These are phyloP conservation scores for Fusarium sp. DNA, from an alignment of 2,329 filamentous ascomycete genomes.

Conservation along the genomic window DNA sequence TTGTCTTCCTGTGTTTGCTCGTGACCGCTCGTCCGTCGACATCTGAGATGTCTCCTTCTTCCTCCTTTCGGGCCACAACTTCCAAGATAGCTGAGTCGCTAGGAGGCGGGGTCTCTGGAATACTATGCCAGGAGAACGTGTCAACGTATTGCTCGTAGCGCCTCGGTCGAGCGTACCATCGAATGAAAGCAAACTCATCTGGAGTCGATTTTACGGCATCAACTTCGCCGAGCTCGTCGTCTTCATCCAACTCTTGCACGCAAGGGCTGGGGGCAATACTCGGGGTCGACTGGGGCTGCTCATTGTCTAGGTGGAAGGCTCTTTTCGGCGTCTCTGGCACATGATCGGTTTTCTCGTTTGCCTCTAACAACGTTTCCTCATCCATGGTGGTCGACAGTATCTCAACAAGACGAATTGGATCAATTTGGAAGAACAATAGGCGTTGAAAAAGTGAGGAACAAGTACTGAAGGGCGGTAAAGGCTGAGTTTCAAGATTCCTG, in stretches of 20 bases:
- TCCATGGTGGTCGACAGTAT: not conserved
- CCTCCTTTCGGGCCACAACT: not conserved
- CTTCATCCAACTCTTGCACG: not conserved
- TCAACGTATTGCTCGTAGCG: no score
- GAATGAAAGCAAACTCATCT: conserved; percentile 31
- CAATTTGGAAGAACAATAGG: not conserved
- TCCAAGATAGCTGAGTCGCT: not conserved
- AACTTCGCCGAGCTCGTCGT: not conserved
- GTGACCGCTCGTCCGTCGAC: not conserved
- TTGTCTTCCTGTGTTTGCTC: not conserved
- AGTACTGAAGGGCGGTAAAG: not conserved
- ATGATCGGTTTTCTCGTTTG: no score
- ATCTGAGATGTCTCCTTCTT: not conserved
- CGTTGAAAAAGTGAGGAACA: not conserved
- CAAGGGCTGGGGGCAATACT: not conserved
- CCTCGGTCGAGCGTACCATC: conserved; percentile 18
- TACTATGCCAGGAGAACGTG: conserved; percentile 17
- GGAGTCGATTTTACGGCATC: not conserved
- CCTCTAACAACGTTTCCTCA: not conserved
- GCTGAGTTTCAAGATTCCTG: not conserved
- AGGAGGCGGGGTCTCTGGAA: conserved; percentile 34
- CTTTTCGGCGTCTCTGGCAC: not conserved
- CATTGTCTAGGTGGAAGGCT: not conserved
- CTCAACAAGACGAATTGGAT: not conserved
- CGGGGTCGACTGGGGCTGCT: not conserved